Evolutionary conservation across 371 early-diverging fungal genomes (phyloP), one percentile per base, ranked within the genome.

Genomic region (Mortierella sp.): DNA sequence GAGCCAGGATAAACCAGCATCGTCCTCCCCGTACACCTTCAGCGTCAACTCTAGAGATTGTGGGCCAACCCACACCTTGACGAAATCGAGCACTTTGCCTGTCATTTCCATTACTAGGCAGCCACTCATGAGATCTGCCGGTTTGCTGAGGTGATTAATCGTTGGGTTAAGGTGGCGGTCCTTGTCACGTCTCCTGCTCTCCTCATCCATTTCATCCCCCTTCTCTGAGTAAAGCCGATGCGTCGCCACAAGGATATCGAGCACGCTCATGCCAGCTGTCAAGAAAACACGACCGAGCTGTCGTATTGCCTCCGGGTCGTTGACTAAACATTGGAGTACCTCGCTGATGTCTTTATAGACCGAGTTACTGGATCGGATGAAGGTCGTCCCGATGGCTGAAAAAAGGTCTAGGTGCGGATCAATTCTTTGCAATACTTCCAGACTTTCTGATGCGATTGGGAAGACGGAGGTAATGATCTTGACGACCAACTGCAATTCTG

Each of bases 11-110:
- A 76, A 9, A 7, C 60, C 68, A 6, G 76, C 61, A 30, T 76
- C 76, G 49, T 76, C 76, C 39, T 76, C 70, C 9, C 70, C 76
- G 41, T 60, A 76, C 37, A 69, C 39, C 17, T 2, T 46, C 26
- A 76, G 37, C 6, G 67, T 4, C 24, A 46, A 0, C 3, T n/a
- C 21, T 2, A 67, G 15, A 1, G 73, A 62, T 1, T 19, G 37
- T 0, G 67, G 55, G 4, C 73, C 73, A 7, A 65, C 14, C 72
- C 72, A 72, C 0, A 26, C 34, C 4, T 42, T 46, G 14, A 56
- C 4, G 24, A 64, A 64, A 2, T n/a, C n/a, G n/a, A n/a, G n/a
- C n/a, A n/a, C n/a, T n/a, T n/a, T n/a, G n/a, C n/a, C n/a, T n/a
- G n/a, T n/a, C n/a, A n/a, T n/a, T n/a, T n/a, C n/a, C n/a, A n/a